Base-by-base conservation (phyloP, 139 green algal species). In the Chlamydomonas urium region DNA sequence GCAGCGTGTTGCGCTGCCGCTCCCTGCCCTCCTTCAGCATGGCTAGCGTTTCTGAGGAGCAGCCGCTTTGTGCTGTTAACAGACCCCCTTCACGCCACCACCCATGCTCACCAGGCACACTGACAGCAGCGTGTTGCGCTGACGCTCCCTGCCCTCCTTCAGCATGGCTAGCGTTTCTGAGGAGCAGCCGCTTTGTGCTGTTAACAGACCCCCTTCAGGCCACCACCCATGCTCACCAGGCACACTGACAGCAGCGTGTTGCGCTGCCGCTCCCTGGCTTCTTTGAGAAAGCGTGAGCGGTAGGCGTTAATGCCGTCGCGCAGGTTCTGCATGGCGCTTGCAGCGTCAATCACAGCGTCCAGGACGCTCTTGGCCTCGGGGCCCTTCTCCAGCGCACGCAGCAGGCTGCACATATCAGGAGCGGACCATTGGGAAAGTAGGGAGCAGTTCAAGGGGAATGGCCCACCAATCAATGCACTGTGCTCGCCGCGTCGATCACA, bases 301-400 rank as follows among this genome's bases (percentile, higher is more conserved):
- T 97, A 97, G 0, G 69, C 77, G 47, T 81, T 75, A 45, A 98
- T 97, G 26, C 89, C 92, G 75, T 96, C 92, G 0, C 92, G 78
- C 77, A 97, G 82, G 78, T 97, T 97, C 79, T 97, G 90, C 81
- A 95, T 92, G 31, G 81, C 85, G 5, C 75, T 75, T 81, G 83
- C 91, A 3, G 87, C 82, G 68, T 97, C 91, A 26, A 97, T 86
- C 19, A 91, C 88, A 0, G 66, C 42, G 75, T 98, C 93, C 62
- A 97, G 78, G 38, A 89, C 75, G 2, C 69, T 69, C 83, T 97
- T 96, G 75, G 78, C 86, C 47, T 84, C 47, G 38, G 66, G 19
- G 45, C 82, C 76, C 79, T 77, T 66, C n/a, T 77, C 71, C 45
- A 77, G 62, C 35, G 62, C 71, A 2, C 71, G 31, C 70, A 76